Evolutionary conservation across 2,329 filamentous ascomycete genomes (phyloP), one percentile per base, ranked within the genome.

Genomic region (Herpotrichia juniperi): DNA sequence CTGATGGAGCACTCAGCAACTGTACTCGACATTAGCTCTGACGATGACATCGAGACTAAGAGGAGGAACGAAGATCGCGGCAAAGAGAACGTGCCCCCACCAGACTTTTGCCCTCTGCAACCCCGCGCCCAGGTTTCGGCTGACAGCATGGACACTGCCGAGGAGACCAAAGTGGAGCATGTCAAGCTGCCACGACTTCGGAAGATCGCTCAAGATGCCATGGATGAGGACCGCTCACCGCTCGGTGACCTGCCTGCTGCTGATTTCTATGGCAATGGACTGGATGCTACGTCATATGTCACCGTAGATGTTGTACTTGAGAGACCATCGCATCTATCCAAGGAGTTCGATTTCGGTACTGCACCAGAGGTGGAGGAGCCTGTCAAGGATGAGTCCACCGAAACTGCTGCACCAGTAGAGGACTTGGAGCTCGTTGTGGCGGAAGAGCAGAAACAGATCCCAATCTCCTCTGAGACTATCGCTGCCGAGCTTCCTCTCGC

Each of bases 11-110:
- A 97, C 78, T 89, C 88, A 50, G 93, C 93, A 7, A 88, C 88
- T 58, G 87, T 88, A 0, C 83, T 97, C 3, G 93, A 97, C 69
- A 91, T 97, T 66, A 91, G 87, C 61, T 93, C 91, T 19, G 93
- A 96, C 64, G 93, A 96, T 71, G 89, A 93, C 73, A 83, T 77
- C 24, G 81, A 83, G 65, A 80, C 78, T 44, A 83, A 83, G 67
- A 75, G 68, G 71, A 79, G 61, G 79, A 80, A 76, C 51, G 67
- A 72, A 26, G 83, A 78, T 51, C 81, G 85, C 26, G 90, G 91
- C 66, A 99, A 99, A 80, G 93, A 99, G 78, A 99, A 99, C 68
- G 86, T 96, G 16, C 90, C 93, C 4, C 93, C 93, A 5, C 74
- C 75, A 1, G 78, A 75, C 46, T 80, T 70, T 39, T 28, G 60